These are phyloP conservation scores for Naganishia antarctica DNA, from an alignment of 768 basidiomycete genomes.

Conservation along the genomic window DNA sequence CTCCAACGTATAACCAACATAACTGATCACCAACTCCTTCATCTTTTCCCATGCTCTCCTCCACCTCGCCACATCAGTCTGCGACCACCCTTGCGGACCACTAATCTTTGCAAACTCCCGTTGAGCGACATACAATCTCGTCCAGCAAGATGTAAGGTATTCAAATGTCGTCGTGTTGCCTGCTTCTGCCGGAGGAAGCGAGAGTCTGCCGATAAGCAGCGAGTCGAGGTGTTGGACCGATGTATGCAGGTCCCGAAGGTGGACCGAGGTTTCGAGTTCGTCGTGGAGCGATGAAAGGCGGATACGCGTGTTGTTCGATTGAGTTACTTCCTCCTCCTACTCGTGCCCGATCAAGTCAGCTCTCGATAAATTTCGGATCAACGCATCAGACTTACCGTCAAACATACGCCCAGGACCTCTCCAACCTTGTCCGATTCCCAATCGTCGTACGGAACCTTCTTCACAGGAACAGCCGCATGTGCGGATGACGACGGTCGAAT, in stretches of 20 bases:
- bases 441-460: conserved; percentile 53
- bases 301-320: conserved; percentile 51
- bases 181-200: conserved; percentile 66
- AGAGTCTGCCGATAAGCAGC: conserved; percentile 75
- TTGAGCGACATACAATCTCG: conserved; percentile 62
- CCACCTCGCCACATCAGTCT: conserved; percentile 57
- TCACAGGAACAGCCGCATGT: background rate
- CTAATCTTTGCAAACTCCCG: conserved; percentile 26
- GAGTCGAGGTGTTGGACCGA: conserved; percentile 52
- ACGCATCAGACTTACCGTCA: conserved; percentile 51
- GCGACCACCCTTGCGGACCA: conserved; percentile 56
- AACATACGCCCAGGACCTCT: conserved; percentile 68
- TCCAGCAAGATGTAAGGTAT: conserved; percentile 88
- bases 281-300: background rate
- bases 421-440: conserved; percentile 75
- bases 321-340: conserved; percentile 37
- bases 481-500: background rate
- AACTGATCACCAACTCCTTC: conserved; percentile 77
- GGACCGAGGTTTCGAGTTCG: background rate
- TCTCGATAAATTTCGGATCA: too few species aligned
- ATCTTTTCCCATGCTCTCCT: conserved; percentile 65
- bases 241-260: background rate
- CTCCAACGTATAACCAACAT: conserved; percentile 80
- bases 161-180: conserved; percentile 69
- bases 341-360: conserved; percentile 28